Evolutionary conservation across 2,329 filamentous ascomycete species (phyloP), one percentile per base, ranked within the genome.

Genomic region (Penicillium sp.): DNA sequence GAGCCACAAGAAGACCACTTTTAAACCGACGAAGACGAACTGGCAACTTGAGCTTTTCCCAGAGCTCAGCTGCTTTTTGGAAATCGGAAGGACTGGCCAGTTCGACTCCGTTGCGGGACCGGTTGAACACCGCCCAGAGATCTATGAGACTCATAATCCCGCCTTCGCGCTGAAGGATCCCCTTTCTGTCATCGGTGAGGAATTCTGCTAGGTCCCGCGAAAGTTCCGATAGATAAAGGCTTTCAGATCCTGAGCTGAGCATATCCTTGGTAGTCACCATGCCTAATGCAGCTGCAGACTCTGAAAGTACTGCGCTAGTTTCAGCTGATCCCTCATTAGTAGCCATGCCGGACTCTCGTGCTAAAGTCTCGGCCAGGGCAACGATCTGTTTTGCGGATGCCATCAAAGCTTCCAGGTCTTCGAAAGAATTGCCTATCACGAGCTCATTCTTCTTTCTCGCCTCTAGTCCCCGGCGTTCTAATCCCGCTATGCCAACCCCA

Each of bases 381-480:
- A 97, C 88, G 45, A 99, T 91, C 69, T 99, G 91, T 70, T 97
- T 97, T 5, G 94, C 94, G 3, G 93, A 97, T 3, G 92, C 91
- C 93, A 97, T 99, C 36, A 99, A 80, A 3, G 94, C 92, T 70
- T 97, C 93, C 0, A 99, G 83, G 67, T 99, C 94, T 70, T 97
- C 93, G 66, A 99, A 99, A 0, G 94, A 92, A 60, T 85, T 92
- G 24, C 93, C 93, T 60, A 99, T 96, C 46, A 97, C 87, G 9
- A 91, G 76, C 72, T 97, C 92, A 64, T 97, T 97, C 72, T 96
- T 96, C 75, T 90, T 93, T 53, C 91, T 88, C 67, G 92, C 84
- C 63, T 92, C 90, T 5, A 93, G 75, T 0, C 91, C 90, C 57
- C 92, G 85, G 65, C 91, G 88, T 71, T 99, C 94, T 2, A 99